Conservation (phyloP, 306 rosid genomes). For the Fagus sylvatica region DNA sequence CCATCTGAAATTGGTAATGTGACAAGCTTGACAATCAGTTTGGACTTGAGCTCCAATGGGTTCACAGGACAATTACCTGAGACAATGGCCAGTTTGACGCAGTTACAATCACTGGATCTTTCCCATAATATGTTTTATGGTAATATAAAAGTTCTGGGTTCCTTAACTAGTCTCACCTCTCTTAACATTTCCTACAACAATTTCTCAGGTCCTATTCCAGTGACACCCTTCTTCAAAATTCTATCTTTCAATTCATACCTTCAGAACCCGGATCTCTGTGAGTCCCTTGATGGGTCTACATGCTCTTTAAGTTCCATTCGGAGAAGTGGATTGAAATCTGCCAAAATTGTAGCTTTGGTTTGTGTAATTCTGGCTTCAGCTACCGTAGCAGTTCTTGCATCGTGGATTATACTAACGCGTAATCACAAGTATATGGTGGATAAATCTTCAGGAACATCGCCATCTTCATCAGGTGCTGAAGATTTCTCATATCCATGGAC, state of each 20-base stretch:
- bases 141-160: constrained; percentile 66
- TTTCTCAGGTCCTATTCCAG: constrained; percentile 91
- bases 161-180: constrained; percentile 76
- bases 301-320: constrained; percentile 64
- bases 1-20: constrained; percentile 74
- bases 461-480: constrained; percentile 62
- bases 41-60: constrained; percentile 78
- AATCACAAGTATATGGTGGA: constrained; percentile 54
- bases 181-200: constrained; percentile 83
- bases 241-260: constrained; percentile 61
- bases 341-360: constrained; percentile 64
- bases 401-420: constrained; percentile 64
- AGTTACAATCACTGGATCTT: constrained; percentile 84
- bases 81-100: constrained; percentile 63
- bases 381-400: constrained; percentile 64
- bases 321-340: constrained; percentile 56
- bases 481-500: constrained; percentile 99
- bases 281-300: constrained; percentile 74
- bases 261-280: constrained; percentile 65
- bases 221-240: constrained; percentile 81
- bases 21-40: constrained; percentile 86
- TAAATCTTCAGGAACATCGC: constrained; percentile 43
- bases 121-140: constrained; percentile 76
- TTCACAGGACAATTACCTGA: constrained; percentile 83
- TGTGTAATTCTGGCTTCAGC: constrained; percentile 58